A percentile compares a stretch with the other conserved stretches of the same genome.
Conservation (phyloP, 176 grass and related monocot genomes). For the Leersia perrieri region DNA sequence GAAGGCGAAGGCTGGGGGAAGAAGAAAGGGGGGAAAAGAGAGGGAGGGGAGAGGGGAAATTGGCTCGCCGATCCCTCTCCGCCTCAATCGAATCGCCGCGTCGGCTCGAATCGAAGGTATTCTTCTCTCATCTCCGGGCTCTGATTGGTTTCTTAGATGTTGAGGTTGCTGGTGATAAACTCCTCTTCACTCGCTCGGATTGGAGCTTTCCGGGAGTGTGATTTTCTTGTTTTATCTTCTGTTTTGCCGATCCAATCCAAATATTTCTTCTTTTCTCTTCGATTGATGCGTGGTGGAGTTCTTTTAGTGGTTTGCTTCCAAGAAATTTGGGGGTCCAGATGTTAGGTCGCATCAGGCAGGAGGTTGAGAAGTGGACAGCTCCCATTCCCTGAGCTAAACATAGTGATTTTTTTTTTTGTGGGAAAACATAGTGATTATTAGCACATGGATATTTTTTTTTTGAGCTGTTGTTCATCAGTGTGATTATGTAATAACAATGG, state of each 20-base stretch:
- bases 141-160: neutral
- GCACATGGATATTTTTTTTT: too few species aligned
- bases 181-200: neutral
- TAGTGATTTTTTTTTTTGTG: too few species aligned
- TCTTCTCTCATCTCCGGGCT: neutral
- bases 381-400: slow-evolving; percentile 18
- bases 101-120: neutral
- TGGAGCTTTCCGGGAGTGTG: neutral
- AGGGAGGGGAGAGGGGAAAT: neutral
- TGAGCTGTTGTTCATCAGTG: neutral
- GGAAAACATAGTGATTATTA: slow-evolving; percentile 21
- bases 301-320: neutral
- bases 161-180: neutral
- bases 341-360: slow-evolving; percentile 14
- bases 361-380: slow-evolving; percentile 6
- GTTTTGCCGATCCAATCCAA: neutral
- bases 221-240: neutral
- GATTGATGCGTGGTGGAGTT: neutral
- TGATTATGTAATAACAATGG: slow-evolving; percentile 5
- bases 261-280: neutral
- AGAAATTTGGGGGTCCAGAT: neutral
- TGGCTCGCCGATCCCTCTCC: neutral
- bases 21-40: neutral
- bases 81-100: neutral
- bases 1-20: neutral